These are phyloP conservation scores for Ambrosia trifida DNA, from an alignment of 129 eudicot species.

Conservation along the genomic window DNA sequence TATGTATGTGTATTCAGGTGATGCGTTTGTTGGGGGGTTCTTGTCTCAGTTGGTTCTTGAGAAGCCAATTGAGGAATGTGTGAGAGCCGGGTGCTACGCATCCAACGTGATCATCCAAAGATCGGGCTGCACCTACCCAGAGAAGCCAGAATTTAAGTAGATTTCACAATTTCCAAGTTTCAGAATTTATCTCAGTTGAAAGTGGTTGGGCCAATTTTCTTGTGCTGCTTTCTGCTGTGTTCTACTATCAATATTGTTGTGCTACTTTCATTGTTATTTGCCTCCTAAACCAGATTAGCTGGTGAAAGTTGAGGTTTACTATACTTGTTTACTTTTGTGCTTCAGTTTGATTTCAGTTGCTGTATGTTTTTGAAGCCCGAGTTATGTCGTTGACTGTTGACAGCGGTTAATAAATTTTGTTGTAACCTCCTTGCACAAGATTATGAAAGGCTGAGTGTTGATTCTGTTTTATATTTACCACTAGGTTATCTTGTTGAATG, in stretches of 20 bases:
- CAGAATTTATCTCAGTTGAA: conserved; percentile 12
- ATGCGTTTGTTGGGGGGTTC: conserved; percentile 97
- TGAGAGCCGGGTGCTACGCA: conserved; percentile 85
- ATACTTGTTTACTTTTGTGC: conserved; percentile 23
- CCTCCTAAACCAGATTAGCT: conserved; percentile 30
- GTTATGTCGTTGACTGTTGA: conserved; percentile 22
- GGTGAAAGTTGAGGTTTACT: conserved; percentile 28
- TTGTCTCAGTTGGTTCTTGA: conserved; percentile 72
- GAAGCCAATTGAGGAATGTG: conserved; percentile 78
- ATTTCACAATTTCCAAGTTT: background rate
- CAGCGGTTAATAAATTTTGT: conserved; percentile 30
- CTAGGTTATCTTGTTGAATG: no score
- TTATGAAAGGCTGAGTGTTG: conserved; percentile 8
- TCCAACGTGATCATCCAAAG: conserved; percentile 82
- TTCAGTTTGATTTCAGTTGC: conserved; percentile 18
- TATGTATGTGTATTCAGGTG: conserved; percentile 48
- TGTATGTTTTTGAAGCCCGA: conserved; percentile 24
- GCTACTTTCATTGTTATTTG: conserved; percentile 16
- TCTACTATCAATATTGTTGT: conserved; percentile 24
- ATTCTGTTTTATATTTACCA: conserved; percentile 1
- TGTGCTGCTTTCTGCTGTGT: conserved; percentile 19
- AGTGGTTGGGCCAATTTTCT: conserved; percentile 24
- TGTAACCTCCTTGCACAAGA: conserved; percentile 3
- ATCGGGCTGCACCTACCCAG: conserved; percentile 95
- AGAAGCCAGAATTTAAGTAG: conserved; percentile 65